phyloP scores from a whole-genome alignment of 176 grass and related monocot genomes.

The Dactylis glomerata region DNA sequence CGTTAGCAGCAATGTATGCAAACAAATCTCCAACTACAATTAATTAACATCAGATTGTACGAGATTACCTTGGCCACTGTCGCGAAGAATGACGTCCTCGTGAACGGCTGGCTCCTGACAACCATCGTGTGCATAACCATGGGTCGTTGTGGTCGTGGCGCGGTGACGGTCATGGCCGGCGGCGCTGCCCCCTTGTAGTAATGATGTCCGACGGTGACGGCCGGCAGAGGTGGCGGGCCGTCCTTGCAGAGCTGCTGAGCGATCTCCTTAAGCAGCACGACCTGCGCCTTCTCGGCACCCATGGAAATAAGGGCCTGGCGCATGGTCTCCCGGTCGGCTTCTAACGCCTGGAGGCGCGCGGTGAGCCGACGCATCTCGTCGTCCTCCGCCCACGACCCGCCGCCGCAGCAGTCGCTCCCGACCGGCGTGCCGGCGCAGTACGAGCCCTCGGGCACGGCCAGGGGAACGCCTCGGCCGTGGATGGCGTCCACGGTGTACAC shows the following conservation, averaged over 20 bases:
- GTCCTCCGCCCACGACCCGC: slow-evolving; percentile 37
- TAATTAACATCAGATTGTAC: not conserved
- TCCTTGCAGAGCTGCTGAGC: slow-evolving; percentile 78
- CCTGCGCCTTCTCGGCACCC: slow-evolving; percentile 67
- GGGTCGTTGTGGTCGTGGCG: slow-evolving; percentile 8
- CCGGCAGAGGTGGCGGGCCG: not conserved
- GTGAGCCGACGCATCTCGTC: slow-evolving; percentile 63
- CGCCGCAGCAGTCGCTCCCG: slow-evolving; percentile 8
- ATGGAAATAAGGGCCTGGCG: slow-evolving; percentile 66
- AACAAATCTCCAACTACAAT: not conserved
- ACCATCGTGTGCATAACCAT: slow-evolving; percentile 53
- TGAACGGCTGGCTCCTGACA: slow-evolving; percentile 37
- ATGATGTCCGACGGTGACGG: slow-evolving; percentile 19
- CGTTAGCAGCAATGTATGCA: not conserved
- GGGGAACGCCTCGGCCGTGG: slow-evolving; percentile 30
- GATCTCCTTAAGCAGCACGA: slow-evolving; percentile 76
- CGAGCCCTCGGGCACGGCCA: slow-evolving; percentile 39
- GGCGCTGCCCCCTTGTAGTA: slow-evolving; percentile 29
- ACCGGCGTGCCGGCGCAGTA: slow-evolving; percentile 25
- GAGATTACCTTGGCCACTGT: slow-evolving; percentile 57
- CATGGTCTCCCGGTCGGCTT: slow-evolving; percentile 82
- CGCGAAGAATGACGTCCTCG: slow-evolving; percentile 32
- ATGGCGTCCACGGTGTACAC: slow-evolving; percentile 69
- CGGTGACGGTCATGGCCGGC: slow-evolving; percentile 16
- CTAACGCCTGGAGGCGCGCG: slow-evolving; percentile 58